Percentiles rank a stretch among this genome's conserved stretches.
phyloP scores from a whole-genome alignment of 257 asterid species.

The Salvia miltiorrhiza region DNA sequence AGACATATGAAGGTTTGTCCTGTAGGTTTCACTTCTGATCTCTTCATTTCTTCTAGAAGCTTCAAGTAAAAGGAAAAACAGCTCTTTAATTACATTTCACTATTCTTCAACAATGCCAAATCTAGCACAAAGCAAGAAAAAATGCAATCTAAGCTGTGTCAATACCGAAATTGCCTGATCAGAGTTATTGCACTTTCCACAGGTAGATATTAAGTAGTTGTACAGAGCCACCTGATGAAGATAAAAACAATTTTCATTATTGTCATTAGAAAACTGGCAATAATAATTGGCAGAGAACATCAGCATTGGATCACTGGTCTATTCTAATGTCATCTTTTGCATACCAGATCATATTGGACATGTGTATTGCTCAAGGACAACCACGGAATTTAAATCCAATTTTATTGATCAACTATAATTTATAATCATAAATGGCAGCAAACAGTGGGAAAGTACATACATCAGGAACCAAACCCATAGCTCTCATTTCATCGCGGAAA shows the following conservation, averaged over 20 bases:
- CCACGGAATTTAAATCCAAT: not conserved
- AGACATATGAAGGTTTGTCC: constrained; percentile 88
- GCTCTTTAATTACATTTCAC: constrained; percentile 4
- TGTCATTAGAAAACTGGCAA: constrained; percentile 14
- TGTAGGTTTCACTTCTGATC: constrained; percentile 79
- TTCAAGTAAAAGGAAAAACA: constrained; percentile 32
- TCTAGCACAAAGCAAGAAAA: not conserved
- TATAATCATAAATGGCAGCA: not conserved
- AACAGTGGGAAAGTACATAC: constrained; percentile 42
- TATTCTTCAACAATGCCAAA: constrained; percentile 6
- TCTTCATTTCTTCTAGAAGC: constrained; percentile 96
- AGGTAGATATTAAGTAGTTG: constrained; percentile 84
- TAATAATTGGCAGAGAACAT: not conserved
- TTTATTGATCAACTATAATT: not conserved
- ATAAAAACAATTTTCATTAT: constrained; percentile 3
- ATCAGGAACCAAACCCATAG: constrained; percentile 91
- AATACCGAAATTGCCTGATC: constrained; percentile 80
- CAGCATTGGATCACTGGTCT: not conserved
- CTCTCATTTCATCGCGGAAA: constrained; percentile 85
- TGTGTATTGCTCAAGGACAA: not conserved
- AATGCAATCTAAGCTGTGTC: constrained; percentile 9
- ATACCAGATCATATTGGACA: not conserved
- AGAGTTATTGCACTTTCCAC: constrained; percentile 86
- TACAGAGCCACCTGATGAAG: constrained; percentile 65
- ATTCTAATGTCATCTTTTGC: not conserved